Evolutionary conservation across 495 filamentous ascomycete genomes (phyloP), one percentile per base, ranked within the genome.

Genomic region (Darksidea phi): DNA sequence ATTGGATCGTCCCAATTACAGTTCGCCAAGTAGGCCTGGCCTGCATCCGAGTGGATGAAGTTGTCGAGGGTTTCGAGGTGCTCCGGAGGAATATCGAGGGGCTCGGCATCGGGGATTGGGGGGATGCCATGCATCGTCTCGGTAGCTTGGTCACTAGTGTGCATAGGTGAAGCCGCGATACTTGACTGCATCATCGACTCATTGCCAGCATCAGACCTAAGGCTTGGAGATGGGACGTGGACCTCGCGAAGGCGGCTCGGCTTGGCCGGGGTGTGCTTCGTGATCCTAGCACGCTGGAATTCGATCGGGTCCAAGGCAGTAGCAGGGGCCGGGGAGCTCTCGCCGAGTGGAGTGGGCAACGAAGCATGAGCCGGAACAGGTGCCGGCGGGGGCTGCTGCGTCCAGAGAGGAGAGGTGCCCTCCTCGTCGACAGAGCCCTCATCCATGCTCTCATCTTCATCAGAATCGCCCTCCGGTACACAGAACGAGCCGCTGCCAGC

Each of bases 211-310:
- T 63, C 60, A 10, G 53, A 54, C 24, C 20, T 7, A 20, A 34
- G 7, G 18, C 46, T 58, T 6, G 61, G 61, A 8, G 54, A 52
- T 15, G 61, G 54, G 10, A 64, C n/a, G 7, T 15, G 42, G 1
- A 53, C 54, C 53, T 64, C 37, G 11, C 61, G 45, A 10, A 64
- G 61, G 10, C 54, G 53, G 48, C 53, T 57, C 4, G 61, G 61
- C 18, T 51, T 52, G 6, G 46, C 54, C 4, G 61, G 61, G 1
- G 61, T 58, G 54, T 64, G 54, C 51, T 64, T 64, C 23, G 48
- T 57, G 1, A 36, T 15, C 24, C 26, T 43, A 1, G 46, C 48
- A 6, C 61, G 46, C 41, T 64, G 61, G 15, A 43, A 12, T 17
- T 47, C 28, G 13, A 58, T 54, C 5, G 53, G 47, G 24, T 64